phyloP scores from a whole-genome alignment of 164 flowering plant genomes.

The Protea cynaroides region DNA sequence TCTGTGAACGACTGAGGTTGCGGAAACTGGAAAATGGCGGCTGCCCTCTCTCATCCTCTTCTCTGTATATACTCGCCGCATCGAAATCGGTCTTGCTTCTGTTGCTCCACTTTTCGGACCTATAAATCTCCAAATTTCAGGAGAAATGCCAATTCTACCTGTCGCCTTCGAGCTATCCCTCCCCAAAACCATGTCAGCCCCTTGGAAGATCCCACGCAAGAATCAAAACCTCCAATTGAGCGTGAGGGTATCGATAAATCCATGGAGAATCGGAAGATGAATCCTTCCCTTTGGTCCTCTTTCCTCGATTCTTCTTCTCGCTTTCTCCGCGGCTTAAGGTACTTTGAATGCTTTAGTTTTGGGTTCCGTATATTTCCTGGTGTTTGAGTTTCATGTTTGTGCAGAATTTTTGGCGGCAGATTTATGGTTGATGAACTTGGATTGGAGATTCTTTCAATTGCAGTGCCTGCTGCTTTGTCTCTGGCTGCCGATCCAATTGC shows the following conservation, averaged over 20 bases:
- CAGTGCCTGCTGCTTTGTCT: constrained; percentile 79
- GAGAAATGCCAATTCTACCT: constrained; percentile 7
- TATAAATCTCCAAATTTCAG: not conserved
- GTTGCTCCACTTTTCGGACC: not conserved
- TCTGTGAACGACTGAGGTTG: not conserved
- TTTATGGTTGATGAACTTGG: constrained; percentile 42
- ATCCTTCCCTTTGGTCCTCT: not conserved
- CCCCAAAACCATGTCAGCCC: constrained; percentile 1
- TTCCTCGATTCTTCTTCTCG: constrained; percentile 9
- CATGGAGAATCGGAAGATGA: not conserved
- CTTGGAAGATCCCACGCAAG: constrained; percentile 1
- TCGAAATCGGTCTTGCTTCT: constrained; percentile 1
- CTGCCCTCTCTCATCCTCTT: constrained; percentile 3
- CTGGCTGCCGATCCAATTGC: constrained; percentile 84
- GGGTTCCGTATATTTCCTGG: not conserved
- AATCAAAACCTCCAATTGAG: constrained; percentile 1
- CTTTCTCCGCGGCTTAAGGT: constrained; percentile 25
- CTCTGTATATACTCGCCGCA: not conserved
- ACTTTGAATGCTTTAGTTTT: not conserved
- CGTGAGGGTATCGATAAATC: not conserved
- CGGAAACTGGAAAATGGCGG: constrained; percentile 10
- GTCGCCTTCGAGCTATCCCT: constrained; percentile 13
- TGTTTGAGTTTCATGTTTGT: not conserved
- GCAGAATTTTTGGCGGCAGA: constrained; percentile 25
- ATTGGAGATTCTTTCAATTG: constrained; percentile 56